Evolutionary conservation across 2,329 filamentous ascomycete genomes (phyloP), one percentile per base, ranked within the genome.

Genomic region (Diaporthe helianthi): DNA sequence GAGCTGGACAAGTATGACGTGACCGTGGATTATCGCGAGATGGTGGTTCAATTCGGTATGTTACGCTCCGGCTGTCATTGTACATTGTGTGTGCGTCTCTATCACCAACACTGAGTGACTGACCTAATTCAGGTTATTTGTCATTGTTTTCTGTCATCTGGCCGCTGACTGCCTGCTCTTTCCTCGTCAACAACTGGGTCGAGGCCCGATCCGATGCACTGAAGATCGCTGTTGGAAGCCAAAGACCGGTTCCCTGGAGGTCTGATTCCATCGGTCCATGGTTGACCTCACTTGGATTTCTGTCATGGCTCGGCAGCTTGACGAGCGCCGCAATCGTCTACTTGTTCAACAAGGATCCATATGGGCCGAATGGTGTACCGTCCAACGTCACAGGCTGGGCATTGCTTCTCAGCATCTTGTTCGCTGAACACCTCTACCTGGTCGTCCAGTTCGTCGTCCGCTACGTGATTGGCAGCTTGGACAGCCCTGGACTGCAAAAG

Each of bases 231-330:
- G 86, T 93, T 58, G 92, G 94, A 79, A 94, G 93, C 84, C 92
- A 95, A 76, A 90, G 96, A 4, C 96, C 96, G 0, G 93, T 93
- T 46, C 96, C 96, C 0, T 93, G 92, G 87, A 89, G 96, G 65
- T 90, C 93, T 1, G 96, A 98, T 80, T 96, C 93, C 1, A 98
- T 99, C 74, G 96, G 96, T 0, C 94, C 96, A 0, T 98, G 94
- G 92, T 84, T 98, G 15, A 88, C 94, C 73, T 90, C 92, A 1
- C 84, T 99, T 2, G 91, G 90, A 19, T 97, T 98, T 78, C 83
- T 98, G n/a, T 92, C 93, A 4, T 98, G 96, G 96, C 84, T 98
- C 29, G 96, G 96, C 49, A 96, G 92, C 73, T 83, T 98, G 70
- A 97, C 94, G 6, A 94, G 92, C 67, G 90, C 94, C 0, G 93